phyloP scores from a whole-genome alignment of 257 asterid species.

The Solanum chiquidenum region DNA sequence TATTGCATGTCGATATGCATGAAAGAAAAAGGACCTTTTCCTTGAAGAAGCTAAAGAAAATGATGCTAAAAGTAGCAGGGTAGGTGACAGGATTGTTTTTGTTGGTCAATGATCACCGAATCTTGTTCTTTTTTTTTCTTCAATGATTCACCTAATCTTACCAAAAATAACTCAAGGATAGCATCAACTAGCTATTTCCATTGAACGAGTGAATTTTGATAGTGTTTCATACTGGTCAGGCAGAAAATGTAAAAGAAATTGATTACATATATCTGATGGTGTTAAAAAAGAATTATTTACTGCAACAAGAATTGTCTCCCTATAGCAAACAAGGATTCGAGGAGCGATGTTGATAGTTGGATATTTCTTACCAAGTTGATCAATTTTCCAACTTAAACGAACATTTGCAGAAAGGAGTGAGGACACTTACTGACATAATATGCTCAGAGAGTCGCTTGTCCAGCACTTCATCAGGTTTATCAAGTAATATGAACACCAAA shows the following conservation, averaged over 20 bases:
- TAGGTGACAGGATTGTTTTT: background rate
- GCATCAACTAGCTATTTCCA: background rate
- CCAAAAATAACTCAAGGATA: background rate
- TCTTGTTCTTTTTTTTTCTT: background rate
- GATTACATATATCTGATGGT: background rate
- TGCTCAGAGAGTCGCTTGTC: constrained; percentile 95
- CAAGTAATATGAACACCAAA: constrained; percentile 96
- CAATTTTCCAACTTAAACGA: background rate
- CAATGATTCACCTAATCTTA: background rate
- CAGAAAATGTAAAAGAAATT: background rate
- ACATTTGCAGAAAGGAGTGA: constrained; percentile 5
- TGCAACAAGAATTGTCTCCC: background rate
- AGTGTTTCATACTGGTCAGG: background rate
- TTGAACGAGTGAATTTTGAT: background rate
- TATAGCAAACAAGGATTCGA: background rate
- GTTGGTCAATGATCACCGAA: background rate
- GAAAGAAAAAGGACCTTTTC: background rate
- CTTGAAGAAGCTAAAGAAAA: background rate
- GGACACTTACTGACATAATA: constrained; percentile 91
- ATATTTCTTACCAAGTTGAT: background rate
- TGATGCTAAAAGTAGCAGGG: background rate
- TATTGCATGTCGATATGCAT: background rate
- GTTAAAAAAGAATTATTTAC: background rate
- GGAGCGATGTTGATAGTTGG: background rate
- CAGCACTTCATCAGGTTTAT: constrained; percentile 86